phyloP scores from a whole-genome alignment of 2,329 filamentous ascomycete species.

The Paraphaeosphaeria minitans region DNA sequence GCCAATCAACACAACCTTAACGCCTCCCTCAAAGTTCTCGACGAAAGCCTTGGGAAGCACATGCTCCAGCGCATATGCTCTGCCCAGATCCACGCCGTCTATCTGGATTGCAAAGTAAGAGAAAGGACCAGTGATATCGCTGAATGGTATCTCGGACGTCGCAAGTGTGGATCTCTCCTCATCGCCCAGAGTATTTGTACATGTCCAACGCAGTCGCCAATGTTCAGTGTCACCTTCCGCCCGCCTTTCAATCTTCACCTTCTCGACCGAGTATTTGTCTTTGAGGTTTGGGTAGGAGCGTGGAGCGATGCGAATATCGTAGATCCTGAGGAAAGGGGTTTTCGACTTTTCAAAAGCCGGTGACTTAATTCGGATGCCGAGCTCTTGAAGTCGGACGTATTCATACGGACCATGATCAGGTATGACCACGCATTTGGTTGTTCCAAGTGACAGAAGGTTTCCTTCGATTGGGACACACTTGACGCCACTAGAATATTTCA shows the following conservation, averaged over 20 bases:
- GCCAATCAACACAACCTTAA: conserved; percentile 26
- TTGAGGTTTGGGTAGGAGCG: not conserved
- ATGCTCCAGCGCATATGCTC: conserved; percentile 39
- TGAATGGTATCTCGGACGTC: conserved; percentile 30
- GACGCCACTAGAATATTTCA: conserved; percentile 18
- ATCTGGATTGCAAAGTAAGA: conserved; percentile 37
- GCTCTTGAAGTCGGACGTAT: conserved; percentile 24
- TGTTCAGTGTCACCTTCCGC: conserved; percentile 25
- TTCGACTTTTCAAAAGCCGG: conserved; percentile 1
- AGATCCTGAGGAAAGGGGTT: conserved; percentile 16
- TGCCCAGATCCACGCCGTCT: conserved; percentile 26
- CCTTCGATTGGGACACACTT: conserved; percentile 9
- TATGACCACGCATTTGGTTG: not conserved
- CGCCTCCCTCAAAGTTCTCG: conserved; percentile 13
- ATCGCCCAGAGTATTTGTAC: not conserved
- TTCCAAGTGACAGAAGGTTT: not conserved
- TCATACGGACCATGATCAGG: not conserved
- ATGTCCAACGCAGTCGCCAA: conserved; percentile 35
- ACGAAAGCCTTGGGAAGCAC: conserved; percentile 22
- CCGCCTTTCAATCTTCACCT: conserved; percentile 21
- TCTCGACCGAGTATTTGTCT: conserved; percentile 11
- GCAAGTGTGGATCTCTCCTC: not conserved
- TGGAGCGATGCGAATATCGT: conserved; percentile 26
- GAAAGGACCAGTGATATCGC: conserved; percentile 42
- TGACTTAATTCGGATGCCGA: conserved; percentile 28